Base-by-base conservation (phyloP, 352 stramenopile species). In the Phytophthora brassicae region DNA sequence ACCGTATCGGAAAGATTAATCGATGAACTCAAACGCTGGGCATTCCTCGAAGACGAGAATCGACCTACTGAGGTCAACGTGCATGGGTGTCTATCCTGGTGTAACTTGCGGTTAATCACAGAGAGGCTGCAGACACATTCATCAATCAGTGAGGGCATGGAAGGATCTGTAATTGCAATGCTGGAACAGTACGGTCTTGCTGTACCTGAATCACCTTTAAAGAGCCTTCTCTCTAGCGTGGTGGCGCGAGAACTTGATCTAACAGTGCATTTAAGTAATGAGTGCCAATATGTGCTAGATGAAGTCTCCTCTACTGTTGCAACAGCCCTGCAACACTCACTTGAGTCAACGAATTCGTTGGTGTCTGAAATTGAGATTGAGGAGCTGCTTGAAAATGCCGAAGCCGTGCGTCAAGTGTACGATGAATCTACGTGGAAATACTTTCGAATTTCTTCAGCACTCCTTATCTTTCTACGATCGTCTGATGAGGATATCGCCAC, bases 341-440 rank as follows among this genome's bases (percentile, higher is more conserved):
- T 84, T 9, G 13, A 57, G 41, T 26, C 41, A 4, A 65, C 59
- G 29, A 77, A 75, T 28, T 68, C 73, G 22, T 61, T 81, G 11
- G 61, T 81, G 9, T 82, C 75, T 13, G 75, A 82, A 35, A 79
- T 85, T 31, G 68, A 75, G 22, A 56, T 82, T 0, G 48, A 54
- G 12, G 73, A 82, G 13, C 46, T 74, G 2, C 19, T 82, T 17
- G 71, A 81, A 49, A 29, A 59, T 6, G 47, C 70, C 9, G 72
- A 75, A 58, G 22, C 33, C 22, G 54, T 65, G 33, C 66, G 76
- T 46, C 48, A 45, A 11, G 65, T 57, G 9, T 65, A 76, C 23
- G 39, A 80, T 36, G 33, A 42, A 11, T 53, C 52, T 6, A 69
- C 59, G 4, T 84, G 72, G 72, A 55, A 67, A 22, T 69, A 72